phyloP scores from a whole-genome alignment of 805 yeast species.

The Yarrowia sp. region DNA sequence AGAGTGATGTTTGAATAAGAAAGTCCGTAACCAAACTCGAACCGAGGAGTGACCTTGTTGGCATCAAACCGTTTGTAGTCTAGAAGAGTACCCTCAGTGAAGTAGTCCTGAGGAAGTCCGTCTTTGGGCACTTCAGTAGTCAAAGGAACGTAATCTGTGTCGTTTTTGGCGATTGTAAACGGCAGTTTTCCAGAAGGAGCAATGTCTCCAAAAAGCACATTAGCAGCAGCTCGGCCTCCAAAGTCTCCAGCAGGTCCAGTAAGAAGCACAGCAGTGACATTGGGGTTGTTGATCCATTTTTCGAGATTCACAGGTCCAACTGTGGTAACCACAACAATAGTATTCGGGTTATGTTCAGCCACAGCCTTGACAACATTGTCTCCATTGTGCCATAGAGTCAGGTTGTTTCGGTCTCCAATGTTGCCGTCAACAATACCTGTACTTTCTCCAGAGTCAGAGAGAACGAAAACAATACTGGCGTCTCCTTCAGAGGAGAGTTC shows the following conservation, averaged over 20 bases:
- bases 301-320: constrained; percentile 64
- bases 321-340: constrained; percentile 57
- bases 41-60: constrained; percentile 54
- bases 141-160: constrained; percentile 48
- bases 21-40: constrained; percentile 61
- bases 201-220: constrained; percentile 57
- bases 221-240: constrained; percentile 57
- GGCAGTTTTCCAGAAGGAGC: constrained; percentile 65
- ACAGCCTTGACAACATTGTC: constrained; percentile 52
- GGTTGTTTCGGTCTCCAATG: constrained; percentile 56
- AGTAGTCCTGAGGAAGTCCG: constrained; percentile 41
- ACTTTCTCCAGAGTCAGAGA: constrained; percentile 59
- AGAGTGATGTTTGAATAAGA: constrained; percentile 49
- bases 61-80: constrained; percentile 62
- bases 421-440: constrained; percentile 56
- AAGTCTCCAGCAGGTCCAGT: constrained; percentile 57
- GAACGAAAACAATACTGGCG: constrained; percentile 53
- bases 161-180: constrained; percentile 58
- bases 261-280: constrained; percentile 56
- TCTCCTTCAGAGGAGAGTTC: constrained; percentile 39
- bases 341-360: constrained; percentile 51
- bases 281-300: constrained; percentile 53
- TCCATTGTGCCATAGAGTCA: constrained; percentile 56
- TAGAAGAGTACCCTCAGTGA: constrained; percentile 46
- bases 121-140: constrained; percentile 42